Percentiles rank a stretch among this genome's conserved stretches.
phyloP scores from a whole-genome alignment of 2,329 filamentous ascomycete species.

The Trichoderma koningii region DNA sequence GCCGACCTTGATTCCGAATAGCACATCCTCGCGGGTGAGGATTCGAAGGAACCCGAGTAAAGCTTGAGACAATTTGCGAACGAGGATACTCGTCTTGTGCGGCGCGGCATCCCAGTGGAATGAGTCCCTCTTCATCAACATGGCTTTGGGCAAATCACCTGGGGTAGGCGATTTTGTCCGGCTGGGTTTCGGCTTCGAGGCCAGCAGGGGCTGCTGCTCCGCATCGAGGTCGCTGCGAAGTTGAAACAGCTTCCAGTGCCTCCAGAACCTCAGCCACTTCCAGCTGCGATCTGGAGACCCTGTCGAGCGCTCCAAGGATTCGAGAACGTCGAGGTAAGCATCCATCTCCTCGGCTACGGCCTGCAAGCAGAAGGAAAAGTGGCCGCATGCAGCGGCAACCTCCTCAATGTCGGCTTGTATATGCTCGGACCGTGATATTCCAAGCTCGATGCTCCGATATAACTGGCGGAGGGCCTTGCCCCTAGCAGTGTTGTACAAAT shows the following conservation, averaged over 20 bases:
- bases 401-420: constrained; percentile 94
- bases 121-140: constrained; percentile 55
- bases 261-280: constrained; percentile 85
- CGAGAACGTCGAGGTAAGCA: constrained; percentile 77
- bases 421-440: constrained; percentile 67
- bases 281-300: constrained; percentile 67
- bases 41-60: constrained; percentile 51
- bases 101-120: constrained; percentile 60
- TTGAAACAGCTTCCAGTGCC: constrained; percentile 14
- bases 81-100: constrained; percentile 47
- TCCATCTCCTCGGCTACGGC: constrained; percentile 90
- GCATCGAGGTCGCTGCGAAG: constrained; percentile 39
- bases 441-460: constrained; percentile 77
- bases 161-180: constrained; percentile 58
- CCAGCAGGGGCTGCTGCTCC: constrained; percentile 47
- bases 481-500: constrained; percentile 75
- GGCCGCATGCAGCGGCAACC: constrained; percentile 94
- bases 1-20: constrained; percentile 90
- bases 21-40: constrained; percentile 58
- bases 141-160: constrained; percentile 56
- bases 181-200: constrained; percentile 46
- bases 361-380: constrained; percentile 90
- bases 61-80: constrained; percentile 49
- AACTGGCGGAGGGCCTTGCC: constrained; percentile 74
- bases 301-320: constrained; percentile 76